Base-by-base conservation (phyloP, 192 early-diverging fungal species). In the Backusella parvicylindrica region DNA sequence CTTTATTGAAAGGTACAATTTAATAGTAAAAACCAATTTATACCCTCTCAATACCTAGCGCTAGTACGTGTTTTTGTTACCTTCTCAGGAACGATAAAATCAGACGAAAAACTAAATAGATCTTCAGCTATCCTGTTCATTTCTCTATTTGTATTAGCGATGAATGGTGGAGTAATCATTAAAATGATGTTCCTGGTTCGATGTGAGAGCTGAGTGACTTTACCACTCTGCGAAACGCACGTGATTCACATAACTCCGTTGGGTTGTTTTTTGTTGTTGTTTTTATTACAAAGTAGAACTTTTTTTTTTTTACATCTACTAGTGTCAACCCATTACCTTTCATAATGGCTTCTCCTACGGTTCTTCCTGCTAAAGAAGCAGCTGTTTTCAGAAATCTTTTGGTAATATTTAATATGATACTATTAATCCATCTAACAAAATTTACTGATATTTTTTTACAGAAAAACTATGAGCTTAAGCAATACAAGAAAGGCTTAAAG, bases 401-500 rank as follows among this genome's bases (percentile, higher is more conserved):
- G 80, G 93, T 92, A 86, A 76, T 82, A 74, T 60, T 73, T 60
- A 41, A 31, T 56, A 63, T 33, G 64, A 2, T 15, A 5, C 28
- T 18, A 31, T 36, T 26, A 16, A 16, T 7, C 15, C 3, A 6
- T 2, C 2, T 13, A 38, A 68, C 9, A n/a, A 33, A 50, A 47
- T 71, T 65, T 81, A 71, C n/a, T 35, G 16, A 18, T 12, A 33
- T 76, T 18, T 26, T 49, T 32, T 3, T 66, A 16, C 85, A 97
- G 95, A 96, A 95, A 92, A 87, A 93, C 75, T 98, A 96, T 82
- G 98, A 99, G 83, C 84, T 89, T 73, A 95, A 94, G 79, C 95
- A 98, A 80, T 97, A 97, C 88, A 97, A 97, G 82, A 95, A 94
- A 74, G 98, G 96, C 12, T 81, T 99, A 21, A 97, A 98, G 81